Evolutionary conservation across 2,329 filamentous ascomycete species (phyloP), one percentile per base, ranked within the genome.

Genomic region (Nannizziopsis barbatae): DNA sequence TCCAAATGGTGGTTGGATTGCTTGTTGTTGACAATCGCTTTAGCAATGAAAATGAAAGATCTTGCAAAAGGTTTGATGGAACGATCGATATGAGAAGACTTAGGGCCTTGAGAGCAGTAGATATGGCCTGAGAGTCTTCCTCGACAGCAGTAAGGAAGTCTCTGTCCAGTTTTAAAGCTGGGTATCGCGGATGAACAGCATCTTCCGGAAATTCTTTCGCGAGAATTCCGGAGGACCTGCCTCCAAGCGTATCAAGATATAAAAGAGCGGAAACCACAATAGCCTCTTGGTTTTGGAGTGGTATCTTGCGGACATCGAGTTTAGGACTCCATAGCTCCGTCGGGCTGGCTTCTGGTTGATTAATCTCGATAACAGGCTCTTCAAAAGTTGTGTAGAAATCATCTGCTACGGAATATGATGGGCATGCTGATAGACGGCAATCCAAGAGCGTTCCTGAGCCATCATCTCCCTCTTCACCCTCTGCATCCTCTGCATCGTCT

Each of bases 251-350:
- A 31, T 56, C 51, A 5, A 58, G 41, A 40, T 49, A 55, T 8
- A 58, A 47, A 1, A 57, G 15, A n/a, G 54, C 51, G 9, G 53
- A 57, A 2, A 57, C 30, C 2, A 51, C 32, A 32, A 54, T 20
- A 2, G 53, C 44, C 22, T 58, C 56, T 2, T 41, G 42, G 27
- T 38, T 22, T 22, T 11, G 10, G 12, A 49, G 27, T 11, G 49
- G 43, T 15, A 42, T 18, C 17, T 37, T 27, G 17, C 17, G 31
- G 3, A 38, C 27, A 7, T 45, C 11, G 3, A 15, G 17, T n/a
- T 42, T 8, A 14, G 36, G 18, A 10, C 11, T 11, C 41, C 40
- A 42, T 37, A 44, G 38, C 6, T 40, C 37, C 7, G 22, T 8
- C 8, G 5, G 10, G 15, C 14, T 7, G 9, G 12, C 27, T 27